phyloP scores from a whole-genome alignment of 2,329 filamentous ascomycete species.

The Venturia oleaginea region DNA sequence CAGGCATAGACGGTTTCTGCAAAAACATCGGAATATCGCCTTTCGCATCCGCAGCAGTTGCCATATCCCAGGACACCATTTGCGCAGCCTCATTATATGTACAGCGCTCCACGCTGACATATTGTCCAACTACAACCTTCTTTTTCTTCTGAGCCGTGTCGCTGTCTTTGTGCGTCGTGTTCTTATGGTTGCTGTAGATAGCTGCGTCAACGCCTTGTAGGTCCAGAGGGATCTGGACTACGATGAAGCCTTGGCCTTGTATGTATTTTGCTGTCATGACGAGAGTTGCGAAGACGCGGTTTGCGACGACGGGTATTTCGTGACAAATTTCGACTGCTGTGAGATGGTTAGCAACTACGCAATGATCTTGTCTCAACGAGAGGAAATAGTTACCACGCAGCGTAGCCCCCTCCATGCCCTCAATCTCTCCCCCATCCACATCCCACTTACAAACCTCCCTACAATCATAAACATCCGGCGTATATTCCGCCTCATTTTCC shows the following conservation, averaged over 20 bases:
- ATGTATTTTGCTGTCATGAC: conserved; percentile 29
- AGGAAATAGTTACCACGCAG: conserved; percentile 32
- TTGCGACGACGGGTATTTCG: conserved; percentile 49
- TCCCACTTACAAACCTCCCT: conserved; percentile 36
- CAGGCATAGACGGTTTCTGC: conserved; percentile 55
- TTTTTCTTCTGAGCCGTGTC: conserved; percentile 31
- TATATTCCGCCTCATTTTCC: conserved; percentile 49
- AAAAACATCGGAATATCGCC: conserved; percentile 57
- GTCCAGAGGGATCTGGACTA: conserved; percentile 31
- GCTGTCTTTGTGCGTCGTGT: conserved; percentile 24
- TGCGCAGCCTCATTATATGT: conserved; percentile 22
- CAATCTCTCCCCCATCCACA: conserved; percentile 19
- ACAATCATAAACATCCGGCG: conserved; percentile 44
- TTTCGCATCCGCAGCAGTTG: conserved; percentile 61
- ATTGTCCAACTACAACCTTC: conserved; percentile 48
- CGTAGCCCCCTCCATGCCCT: conserved; percentile 22
- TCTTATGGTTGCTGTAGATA: conserved; percentile 23
- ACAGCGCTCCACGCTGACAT: conserved; percentile 57
- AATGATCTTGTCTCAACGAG: too few species aligned
- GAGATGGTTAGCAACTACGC: neutral
- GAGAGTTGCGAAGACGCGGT: conserved; percentile 58
- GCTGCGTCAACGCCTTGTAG: conserved; percentile 22
- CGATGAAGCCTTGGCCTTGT: conserved; percentile 19
- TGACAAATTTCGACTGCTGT: conserved; percentile 58
- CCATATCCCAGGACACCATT: conserved; percentile 66